Evolutionary conservation across 2,329 filamentous ascomycete species (phyloP).

Genomic region (Pseudogymnoascus sp.): DNA sequence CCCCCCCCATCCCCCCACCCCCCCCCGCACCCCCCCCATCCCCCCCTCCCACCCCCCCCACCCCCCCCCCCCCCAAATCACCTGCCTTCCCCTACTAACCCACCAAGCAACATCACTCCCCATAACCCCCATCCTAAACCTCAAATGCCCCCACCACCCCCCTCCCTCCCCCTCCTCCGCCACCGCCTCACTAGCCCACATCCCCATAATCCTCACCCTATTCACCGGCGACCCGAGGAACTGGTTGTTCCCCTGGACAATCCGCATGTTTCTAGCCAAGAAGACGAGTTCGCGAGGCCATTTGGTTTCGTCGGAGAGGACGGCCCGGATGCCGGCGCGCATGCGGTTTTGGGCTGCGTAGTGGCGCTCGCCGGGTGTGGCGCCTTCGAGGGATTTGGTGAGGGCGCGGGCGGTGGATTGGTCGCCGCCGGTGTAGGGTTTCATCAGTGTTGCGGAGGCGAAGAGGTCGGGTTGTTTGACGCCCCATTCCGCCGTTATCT

Average conservation of each 20-base stretch:
- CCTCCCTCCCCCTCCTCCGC: slow-evolving; percentile 63
- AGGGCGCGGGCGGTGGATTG: slow-evolving; percentile 57
- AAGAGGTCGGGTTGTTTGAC: slow-evolving; percentile 86
- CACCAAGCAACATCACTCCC: slow-evolving; percentile 77
- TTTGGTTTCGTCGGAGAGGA: slow-evolving; percentile 60
- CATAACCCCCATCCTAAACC: slow-evolving; percentile 74
- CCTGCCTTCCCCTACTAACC: slow-evolving; percentile 68
- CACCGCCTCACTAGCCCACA: slow-evolving; percentile 81
- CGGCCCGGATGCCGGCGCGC: slow-evolving; percentile 55
- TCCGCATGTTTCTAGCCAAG: slow-evolving; percentile 63
- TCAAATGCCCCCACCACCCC: slow-evolving; percentile 57
- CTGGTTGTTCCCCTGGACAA: slow-evolving; percentile 67
- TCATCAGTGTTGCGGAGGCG: slow-evolving; percentile 79
- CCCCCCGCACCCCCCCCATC: slow-evolving; percentile 92
- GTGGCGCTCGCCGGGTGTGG: slow-evolving; percentile 49
- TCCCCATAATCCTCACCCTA: slow-evolving; percentile 84
- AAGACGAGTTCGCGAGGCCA: slow-evolving; percentile 66
- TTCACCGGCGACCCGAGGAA: slow-evolving; percentile 69
- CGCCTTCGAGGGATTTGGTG: slow-evolving; percentile 42
- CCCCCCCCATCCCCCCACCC: slow-evolving; percentile 76
- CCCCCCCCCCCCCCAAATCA: slow-evolving; percentile 65
- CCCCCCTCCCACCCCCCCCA: slow-evolving; percentile 89
- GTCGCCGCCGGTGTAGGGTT: slow-evolving; percentile 83
- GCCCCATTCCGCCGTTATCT: slow-evolving; percentile 74
- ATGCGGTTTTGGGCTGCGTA: slow-evolving; percentile 71